Evolutionary conservation across 768 basidiomycete genomes (phyloP), one percentile per base, ranked within the genome.

Genomic region (Suillus americanus): DNA sequence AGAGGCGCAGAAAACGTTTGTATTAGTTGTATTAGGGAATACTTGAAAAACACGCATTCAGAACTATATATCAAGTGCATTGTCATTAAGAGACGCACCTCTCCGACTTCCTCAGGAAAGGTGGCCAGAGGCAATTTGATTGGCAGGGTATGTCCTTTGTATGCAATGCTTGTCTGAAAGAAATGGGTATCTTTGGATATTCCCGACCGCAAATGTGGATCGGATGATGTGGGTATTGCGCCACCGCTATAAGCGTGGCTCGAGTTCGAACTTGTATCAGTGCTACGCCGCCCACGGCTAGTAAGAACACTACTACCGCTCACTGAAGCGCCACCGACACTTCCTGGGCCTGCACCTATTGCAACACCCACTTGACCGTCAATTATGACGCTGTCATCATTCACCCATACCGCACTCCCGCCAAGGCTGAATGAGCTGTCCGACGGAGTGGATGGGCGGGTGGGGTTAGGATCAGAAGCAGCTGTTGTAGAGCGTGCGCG

Each of bases 51-150:
- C 61, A 46, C 35, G 48, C 53, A 8, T 51, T 72, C 61, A 76
- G 67, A 62, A 28, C 23, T 35, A 30, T 23, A 20, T 16, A 3
- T 55, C 54, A 41, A n/a, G 25, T 18, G 20, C 61, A 14, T 23
- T 43, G 50, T 61, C 61, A 30, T 40, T 57, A 54, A 38, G 53
- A 80, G 76, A 81, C 88, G 73, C 74, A 98, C 97, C 76, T 98
- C 96, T 53, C 97, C 96, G 63, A 99, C 94, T 81, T 99, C 97
- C 75, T 96, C 94, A 0, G 92, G 85, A 74, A 97, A 98, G 2
- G 90, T 91, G 23, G 88, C 86, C 54, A 97, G 78, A 0, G 97
- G 97, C 75, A 99, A 86, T 71, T 94, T 90, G 72, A 99, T 94
- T 16, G 95, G 96, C 37, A 98, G 76, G 35, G 86, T 85, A 66